Conservation (phyloP, 345 rosid genomes). For the Arabidopsis thaliana region TAIR10.1 NC_003070.9:19919001-19919500, state of each 20-base stretch:
- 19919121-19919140: slow-evolving; percentile 23
- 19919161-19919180: background rate
- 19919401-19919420: slow-evolving; percentile 21
- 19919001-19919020: slow-evolving; percentile 37
- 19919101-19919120: background rate
- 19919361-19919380: slow-evolving; percentile 69
- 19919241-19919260: slow-evolving; percentile 13
- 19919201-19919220: slow-evolving; percentile 1
- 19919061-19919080: background rate
- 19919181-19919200: slow-evolving; percentile 13
- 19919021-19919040: slow-evolving; percentile 15
- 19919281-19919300: background rate
- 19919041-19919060: background rate
- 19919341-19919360: slow-evolving; percentile 84
- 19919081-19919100: background rate
- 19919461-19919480: background rate
- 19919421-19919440: background rate
- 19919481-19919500: background rate
- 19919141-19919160: background rate
- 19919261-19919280: slow-evolving; percentile 19
- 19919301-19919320: slow-evolving; percentile 49
- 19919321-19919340: slow-evolving; percentile 84
- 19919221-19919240: background rate
- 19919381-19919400: slow-evolving; percentile 70
- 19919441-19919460: background rate